Evolutionary conservation across 2,329 filamentous ascomycete genomes (phyloP).

Genomic region (Fusarium sp.): DNA sequence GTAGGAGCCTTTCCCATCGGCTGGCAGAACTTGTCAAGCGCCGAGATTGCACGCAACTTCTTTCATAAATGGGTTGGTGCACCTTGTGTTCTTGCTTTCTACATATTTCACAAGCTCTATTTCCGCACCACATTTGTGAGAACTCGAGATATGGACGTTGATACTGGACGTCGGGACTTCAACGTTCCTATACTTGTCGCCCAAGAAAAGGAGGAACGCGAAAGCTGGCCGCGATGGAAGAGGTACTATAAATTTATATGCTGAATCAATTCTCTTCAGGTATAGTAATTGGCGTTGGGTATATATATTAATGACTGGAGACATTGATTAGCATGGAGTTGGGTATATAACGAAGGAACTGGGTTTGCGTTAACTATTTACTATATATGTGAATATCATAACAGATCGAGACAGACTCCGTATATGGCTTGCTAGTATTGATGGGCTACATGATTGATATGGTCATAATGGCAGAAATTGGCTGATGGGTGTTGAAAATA

Average conservation of each 20-base stretch:
- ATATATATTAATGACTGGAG: constrained; percentile 17
- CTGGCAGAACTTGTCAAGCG: constrained; percentile 58
- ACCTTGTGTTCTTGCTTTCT: constrained; percentile 76
- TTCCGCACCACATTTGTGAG: constrained; percentile 76
- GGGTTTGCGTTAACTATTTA: neutral
- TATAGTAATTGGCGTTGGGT: neutral
- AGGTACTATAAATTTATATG: constrained; percentile 79
- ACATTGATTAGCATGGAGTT: constrained; percentile 36
- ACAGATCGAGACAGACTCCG: neutral
- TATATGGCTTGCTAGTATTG: too few species aligned
- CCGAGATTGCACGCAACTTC: constrained; percentile 70
- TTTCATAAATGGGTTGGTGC: constrained; percentile 79
- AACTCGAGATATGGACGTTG: constrained; percentile 82
- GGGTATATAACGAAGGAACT: constrained; percentile 5
- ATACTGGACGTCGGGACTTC: constrained; percentile 86
- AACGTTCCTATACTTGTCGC: constrained; percentile 82
- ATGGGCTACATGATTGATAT: neutral
- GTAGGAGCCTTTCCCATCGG: constrained; percentile 81
- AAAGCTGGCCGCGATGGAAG: constrained; percentile 81
- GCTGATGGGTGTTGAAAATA: too few species aligned
- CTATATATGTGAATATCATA: neutral
- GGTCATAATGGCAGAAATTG: neutral
- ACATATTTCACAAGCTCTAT: constrained; percentile 79
- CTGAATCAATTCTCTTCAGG: constrained; percentile 50
- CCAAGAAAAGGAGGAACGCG: constrained; percentile 81